Conservation (phyloP, 164 flowering plant genomes). For the Liriodendron chinense region DNA sequence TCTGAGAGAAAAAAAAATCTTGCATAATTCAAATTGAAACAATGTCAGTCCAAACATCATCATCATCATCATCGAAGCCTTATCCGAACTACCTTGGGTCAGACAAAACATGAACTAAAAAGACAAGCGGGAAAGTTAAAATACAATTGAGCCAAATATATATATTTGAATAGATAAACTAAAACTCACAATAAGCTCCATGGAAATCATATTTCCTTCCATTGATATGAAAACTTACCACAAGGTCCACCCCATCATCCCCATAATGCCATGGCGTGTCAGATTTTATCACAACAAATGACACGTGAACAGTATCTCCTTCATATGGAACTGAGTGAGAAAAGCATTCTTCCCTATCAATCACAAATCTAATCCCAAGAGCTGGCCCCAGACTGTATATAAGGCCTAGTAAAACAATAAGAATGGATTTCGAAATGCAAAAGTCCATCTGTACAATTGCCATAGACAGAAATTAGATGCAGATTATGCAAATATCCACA, state of each 20-base stretch:
- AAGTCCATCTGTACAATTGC: slow-evolving; percentile 32
- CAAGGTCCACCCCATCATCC: slow-evolving; percentile 83
- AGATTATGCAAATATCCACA: background rate
- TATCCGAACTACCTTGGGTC: too few relatives aligned
- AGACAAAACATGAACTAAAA: background rate
- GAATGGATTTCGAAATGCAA: slow-evolving; percentile 9
- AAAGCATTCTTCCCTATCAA: slow-evolving; percentile 91
- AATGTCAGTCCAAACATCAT: too few relatives aligned
- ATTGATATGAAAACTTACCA: slow-evolving; percentile 49
- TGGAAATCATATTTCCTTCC: background rate
- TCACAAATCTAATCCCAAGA: slow-evolving; percentile 73
- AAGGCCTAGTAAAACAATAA: slow-evolving; percentile 14
- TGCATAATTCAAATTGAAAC: too few relatives aligned
- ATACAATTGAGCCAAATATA: background rate
- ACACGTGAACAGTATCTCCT: slow-evolving; percentile 75
- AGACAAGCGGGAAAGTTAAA: background rate
- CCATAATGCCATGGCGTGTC: slow-evolving; percentile 71
- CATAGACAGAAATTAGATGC: background rate
- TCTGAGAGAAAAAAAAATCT: too few relatives aligned
- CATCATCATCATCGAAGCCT: too few relatives aligned
- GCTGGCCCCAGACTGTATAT: slow-evolving; percentile 28
- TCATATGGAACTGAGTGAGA: slow-evolving; percentile 73
- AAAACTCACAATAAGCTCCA: background rate
- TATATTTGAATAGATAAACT: background rate
- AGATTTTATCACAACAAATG: slow-evolving; percentile 83